phyloP scores from a whole-genome alignment of 2,329 filamentous ascomycete genomes.

The Ceratocystis cubensis region DNA sequence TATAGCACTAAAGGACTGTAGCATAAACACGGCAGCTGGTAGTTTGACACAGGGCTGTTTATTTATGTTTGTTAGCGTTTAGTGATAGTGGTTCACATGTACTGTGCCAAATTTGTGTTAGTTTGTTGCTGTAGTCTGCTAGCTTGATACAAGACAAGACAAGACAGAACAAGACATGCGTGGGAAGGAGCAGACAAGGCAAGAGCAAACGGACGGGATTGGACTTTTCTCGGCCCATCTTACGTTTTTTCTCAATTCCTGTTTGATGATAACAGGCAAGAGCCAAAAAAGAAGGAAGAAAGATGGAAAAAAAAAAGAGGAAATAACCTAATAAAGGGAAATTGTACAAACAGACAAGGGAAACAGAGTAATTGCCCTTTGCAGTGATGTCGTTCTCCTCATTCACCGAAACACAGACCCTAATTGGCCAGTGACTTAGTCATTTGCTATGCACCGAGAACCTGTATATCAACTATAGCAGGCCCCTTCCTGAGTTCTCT shows the following conservation, averaged over 20 bases:
- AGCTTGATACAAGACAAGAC: background rate
- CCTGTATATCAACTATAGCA: slow-evolving; percentile 7
- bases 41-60: background rate
- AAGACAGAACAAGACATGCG: background rate
- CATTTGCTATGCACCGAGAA: background rate
- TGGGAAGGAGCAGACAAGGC: background rate
- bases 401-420: background rate
- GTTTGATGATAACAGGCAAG: slow-evolving; percentile 1
- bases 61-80: too few relatives aligned
- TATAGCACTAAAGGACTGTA: background rate
- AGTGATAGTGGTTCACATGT: too few relatives aligned
- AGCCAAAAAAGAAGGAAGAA: background rate
- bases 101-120: too few relatives aligned
- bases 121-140: background rate
- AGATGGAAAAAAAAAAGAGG: background rate
- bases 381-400: background rate
- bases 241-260: background rate
- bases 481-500: background rate
- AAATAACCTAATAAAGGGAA: background rate
- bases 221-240: background rate
- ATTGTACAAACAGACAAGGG: background rate
- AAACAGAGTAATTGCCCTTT: background rate
- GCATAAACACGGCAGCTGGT: background rate
- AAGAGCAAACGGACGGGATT: background rate
- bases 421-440: background rate